Evolutionary conservation across 2,329 filamentous ascomycete species (phyloP), one percentile per base, ranked within the genome.

Genomic region (Ophidiomyces ophidiicola): DNA sequence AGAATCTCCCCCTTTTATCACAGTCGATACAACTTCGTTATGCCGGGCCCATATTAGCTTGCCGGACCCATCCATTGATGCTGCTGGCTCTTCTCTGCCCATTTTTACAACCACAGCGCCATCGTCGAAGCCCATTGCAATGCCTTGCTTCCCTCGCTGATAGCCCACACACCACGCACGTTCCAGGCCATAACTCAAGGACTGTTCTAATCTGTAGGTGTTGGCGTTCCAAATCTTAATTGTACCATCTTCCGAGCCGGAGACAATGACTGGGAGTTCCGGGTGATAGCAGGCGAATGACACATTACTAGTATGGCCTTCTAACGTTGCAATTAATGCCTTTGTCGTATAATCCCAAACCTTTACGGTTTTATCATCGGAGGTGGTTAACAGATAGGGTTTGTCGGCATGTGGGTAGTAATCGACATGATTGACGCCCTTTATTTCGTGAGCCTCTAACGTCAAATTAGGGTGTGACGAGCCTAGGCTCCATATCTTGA

Each of bases 281-380:
- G 90, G 90, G 62, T 98, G 90, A 59, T 96, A 98, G 63, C 87
- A 92, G 35, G 90, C 90, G 56, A 96, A 98, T 2, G 87, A 94
- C 33, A 98, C 90, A 55, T 98, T 98, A 62, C 87, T 94, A 20
- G 86, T 93, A 62, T 98, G 90, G 19, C 90, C 90, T 62, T 98
- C 90, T 33, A 98, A 72, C 2, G 88, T 96, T 20, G 90, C 90
- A 57, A 96, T 94, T 48, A 96, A 70, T 8, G 86, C 90, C 66
- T 98, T 98, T 34, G 87, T 96, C 8, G 88, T 96, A 69, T 98
- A 96, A 59, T 98, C 90, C 88, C 90, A 98, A 40, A 98, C 77
- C 70, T 96, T 96, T 53, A 96, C 85, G 1, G 88, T 96, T 53
- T 84, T 78, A 62, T 96, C 90, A 59, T 98, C 90, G 5, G 86